These are phyloP conservation scores for Oryza australiensis DNA, from an alignment of 176 grass and related monocot genomes.

Conservation along the genomic window DNA sequence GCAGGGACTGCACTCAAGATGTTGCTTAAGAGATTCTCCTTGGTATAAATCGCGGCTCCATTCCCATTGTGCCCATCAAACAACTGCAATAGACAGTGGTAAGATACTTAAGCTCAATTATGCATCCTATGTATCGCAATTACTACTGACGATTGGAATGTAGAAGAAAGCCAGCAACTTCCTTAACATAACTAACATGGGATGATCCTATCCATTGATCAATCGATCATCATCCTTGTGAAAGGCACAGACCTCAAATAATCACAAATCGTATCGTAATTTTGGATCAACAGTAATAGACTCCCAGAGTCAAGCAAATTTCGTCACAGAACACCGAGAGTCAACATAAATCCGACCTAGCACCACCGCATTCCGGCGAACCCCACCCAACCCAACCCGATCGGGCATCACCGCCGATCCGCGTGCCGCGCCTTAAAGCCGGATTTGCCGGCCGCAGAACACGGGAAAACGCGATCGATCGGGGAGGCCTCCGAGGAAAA, in stretches of 20 bases:
- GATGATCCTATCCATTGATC: background rate
- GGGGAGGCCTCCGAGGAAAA: background rate
- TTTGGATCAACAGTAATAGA: background rate
- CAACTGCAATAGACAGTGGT: constrained; percentile 49
- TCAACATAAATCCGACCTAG: constrained; percentile 32
- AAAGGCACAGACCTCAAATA: background rate
- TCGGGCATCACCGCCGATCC: constrained; percentile 40
- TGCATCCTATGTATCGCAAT: background rate
- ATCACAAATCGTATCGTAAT: background rate
- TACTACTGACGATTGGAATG: background rate
- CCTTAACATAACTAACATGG: background rate
- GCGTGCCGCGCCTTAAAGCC: background rate
- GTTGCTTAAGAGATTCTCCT: constrained; percentile 95
- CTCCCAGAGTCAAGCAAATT: constrained; percentile 29
- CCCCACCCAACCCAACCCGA: constrained; percentile 32
- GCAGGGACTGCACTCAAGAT: constrained; percentile 72
- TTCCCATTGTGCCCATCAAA: constrained; percentile 96
- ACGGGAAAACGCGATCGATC: background rate
- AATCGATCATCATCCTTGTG: background rate
- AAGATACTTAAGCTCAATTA: constrained; percentile 13
- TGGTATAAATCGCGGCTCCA: constrained; percentile 79
- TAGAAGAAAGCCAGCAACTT: background rate
- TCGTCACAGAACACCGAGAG: background rate
- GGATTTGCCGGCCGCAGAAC: constrained; percentile 3
- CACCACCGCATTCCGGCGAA: constrained; percentile 39